Evolutionary conservation across 805 yeast species (phyloP).

Genomic region (Spathaspora gorwiae): DNA sequence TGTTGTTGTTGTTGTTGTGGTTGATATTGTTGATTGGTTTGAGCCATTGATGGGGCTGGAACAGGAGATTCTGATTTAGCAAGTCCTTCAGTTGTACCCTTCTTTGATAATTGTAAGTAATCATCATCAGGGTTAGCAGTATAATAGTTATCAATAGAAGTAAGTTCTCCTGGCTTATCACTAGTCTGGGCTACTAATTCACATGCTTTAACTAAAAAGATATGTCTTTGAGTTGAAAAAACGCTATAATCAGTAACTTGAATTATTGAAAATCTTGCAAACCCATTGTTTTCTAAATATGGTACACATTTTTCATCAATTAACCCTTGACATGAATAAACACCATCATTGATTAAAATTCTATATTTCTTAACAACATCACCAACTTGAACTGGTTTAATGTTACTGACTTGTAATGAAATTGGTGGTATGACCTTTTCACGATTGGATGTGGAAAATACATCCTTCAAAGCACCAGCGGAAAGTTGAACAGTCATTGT

Average conservation of each 20-base stretch:
- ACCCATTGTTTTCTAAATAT: constrained; percentile 37
- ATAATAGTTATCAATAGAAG: constrained; percentile 48
- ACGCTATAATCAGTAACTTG: constrained; percentile 37
- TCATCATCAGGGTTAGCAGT: constrained; percentile 56
- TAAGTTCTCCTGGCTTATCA: constrained; percentile 25
- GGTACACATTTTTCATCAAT: constrained; percentile 40
- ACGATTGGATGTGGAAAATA: constrained; percentile 17
- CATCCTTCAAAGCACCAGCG: constrained; percentile 21
- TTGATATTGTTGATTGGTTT: constrained; percentile 6
- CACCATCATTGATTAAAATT: constrained; percentile 37
- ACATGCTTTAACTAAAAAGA: constrained; percentile 44
- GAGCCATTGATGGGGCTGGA: constrained; percentile 1
- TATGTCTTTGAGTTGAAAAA: constrained; percentile 47
- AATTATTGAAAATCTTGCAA: constrained; percentile 43
- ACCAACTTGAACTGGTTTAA: constrained; percentile 22
- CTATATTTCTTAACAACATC: constrained; percentile 25
- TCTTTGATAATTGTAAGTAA: constrained; percentile 15
- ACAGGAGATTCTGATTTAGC: constrained; percentile 6
- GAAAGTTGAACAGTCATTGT: constrained; percentile 14
- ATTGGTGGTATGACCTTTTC: constrained; percentile 18
- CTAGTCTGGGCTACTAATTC: constrained; percentile 38
- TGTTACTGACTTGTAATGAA: constrained; percentile 30
- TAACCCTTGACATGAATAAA: constrained; percentile 32
- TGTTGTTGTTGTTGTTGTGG: constrained; percentile 7
- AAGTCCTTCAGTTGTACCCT: neutral